Evolutionary conservation across 768 basidiomycete species (phyloP).

Genomic region (Kwoniella sp.): DNA sequence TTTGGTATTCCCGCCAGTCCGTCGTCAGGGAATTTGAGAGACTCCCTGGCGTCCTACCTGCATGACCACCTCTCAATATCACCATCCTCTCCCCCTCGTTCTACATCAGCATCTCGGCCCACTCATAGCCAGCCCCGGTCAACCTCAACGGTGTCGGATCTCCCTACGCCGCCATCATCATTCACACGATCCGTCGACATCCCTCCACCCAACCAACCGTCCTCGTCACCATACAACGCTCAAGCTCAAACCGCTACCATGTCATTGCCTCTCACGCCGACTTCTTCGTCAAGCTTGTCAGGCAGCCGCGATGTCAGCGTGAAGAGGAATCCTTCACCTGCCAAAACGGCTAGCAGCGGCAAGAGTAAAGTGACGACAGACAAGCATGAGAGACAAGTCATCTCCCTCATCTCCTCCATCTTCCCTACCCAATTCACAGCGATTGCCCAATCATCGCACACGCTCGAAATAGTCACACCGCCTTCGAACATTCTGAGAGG

Average conservation of each 20-base stretch:
- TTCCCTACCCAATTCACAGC: conserved; percentile 47
- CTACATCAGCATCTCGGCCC: conserved; percentile 16
- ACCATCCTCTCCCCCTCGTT: conserved; percentile 7
- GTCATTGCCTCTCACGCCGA: conserved; percentile 37
- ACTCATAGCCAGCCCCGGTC: background rate
- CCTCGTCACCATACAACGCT: background rate
- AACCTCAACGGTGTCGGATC: background rate
- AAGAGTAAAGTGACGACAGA: background rate
- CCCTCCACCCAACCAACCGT: conserved; percentile 3
- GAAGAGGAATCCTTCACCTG: background rate
- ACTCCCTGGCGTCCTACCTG: conserved; percentile 55
- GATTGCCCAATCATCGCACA: conserved; percentile 32
- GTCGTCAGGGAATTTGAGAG: conserved; percentile 55
- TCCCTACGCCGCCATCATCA: conserved; percentile 32
- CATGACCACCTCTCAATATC: conserved; percentile 32
- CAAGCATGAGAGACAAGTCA: conserved; percentile 22
- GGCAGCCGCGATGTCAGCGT: background rate
- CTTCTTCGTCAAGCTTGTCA: conserved; percentile 19
- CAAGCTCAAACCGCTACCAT: conserved; percentile 4
- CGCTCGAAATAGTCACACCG: conserved; percentile 51
- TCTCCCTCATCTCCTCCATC: conserved; percentile 42
- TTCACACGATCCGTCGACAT: conserved; percentile 22
- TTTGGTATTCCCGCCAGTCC: conserved; percentile 34
- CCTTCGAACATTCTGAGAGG: conserved; percentile 41
- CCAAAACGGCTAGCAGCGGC: background rate